Conservation (phyloP, 2,329 filamentous ascomycete genomes). For the Amphichorda felina region DNA sequence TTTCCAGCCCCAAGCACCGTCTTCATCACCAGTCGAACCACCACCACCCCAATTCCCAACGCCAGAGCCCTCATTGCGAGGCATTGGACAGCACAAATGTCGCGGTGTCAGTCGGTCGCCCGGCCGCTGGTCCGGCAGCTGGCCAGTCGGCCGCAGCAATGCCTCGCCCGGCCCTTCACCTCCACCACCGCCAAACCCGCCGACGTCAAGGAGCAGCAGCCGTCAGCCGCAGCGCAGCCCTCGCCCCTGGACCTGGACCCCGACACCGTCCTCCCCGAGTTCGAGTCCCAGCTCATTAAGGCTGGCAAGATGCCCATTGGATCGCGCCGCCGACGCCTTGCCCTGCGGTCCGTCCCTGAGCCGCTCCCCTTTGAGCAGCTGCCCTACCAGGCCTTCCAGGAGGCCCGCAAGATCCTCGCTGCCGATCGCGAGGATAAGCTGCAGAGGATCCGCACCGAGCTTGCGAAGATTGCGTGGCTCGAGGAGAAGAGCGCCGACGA, state of each 20-base stretch:
- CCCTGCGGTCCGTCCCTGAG: conserved; percentile 42
- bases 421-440: conserved; percentile 76
- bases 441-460: conserved; percentile 54
- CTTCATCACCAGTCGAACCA: no score
- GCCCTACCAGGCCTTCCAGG: conserved; percentile 96
- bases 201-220: conserved; percentile 7
- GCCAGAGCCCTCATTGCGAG: background rate
- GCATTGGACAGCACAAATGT: conserved; percentile 29
- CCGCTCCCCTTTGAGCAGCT: conserved; percentile 77
- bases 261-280: conserved; percentile 48
- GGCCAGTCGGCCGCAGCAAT: conserved; percentile 16
- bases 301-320: conserved; percentile 63
- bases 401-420: conserved; percentile 73
- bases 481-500: conserved; percentile 44
- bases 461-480: conserved; percentile 56
- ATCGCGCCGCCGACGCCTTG: conserved; percentile 71
- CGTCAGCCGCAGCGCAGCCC: conserved; percentile 4
- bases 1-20: conserved; percentile 11
- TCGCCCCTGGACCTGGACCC: conserved; percentile 42
- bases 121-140: conserved; percentile 42
- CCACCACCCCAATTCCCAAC: background rate
- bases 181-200: conserved; percentile 18
- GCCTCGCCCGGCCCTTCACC: conserved; percentile 22
- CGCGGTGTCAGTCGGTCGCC: conserved; percentile 45
- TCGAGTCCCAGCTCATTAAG: conserved; percentile 55